Base-by-base conservation (phyloP, 768 basidiomycete genomes). In the Boletus pseudopeckii region DNA sequence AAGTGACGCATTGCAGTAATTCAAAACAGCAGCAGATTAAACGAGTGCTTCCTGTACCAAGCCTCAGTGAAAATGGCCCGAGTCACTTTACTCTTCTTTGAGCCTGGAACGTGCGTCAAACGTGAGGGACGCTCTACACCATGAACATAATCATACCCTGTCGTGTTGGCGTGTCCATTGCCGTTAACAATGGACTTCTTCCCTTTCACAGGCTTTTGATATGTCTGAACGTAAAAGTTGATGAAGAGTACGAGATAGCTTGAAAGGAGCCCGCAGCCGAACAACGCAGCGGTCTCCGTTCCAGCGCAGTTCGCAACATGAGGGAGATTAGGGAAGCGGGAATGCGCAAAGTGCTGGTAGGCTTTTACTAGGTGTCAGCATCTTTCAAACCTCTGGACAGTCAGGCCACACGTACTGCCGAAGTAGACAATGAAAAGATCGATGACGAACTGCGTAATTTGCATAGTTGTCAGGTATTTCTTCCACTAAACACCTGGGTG, bases 381-480 rank as follows among this genome's bases (percentile, higher is more conserved):
- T 45, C 45, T 38, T 57, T 54, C 55, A 14, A 22, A n/a, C 13
- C 8, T 32, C 9, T 8, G 55, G 2, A 37, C 28, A 52, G 33
- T 38, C 32, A 51, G 11, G 5, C 41, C 4, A 49, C 8, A 86
- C 94, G 63, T 67, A 92, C 95, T 94, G 67, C 92, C 97, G 62
- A 95, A 97, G 79, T 97, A 98, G 57, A 95, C 91, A 52, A 89
- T 74, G 71, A 80, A 81, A 18, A 99, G 75, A 74, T 99, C 96
- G 66, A 98, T 85, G 58, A 98, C 72, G 70, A 98, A 99, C 74
- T 99, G 97, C 22, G 80, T 80, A 64, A 99, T 99, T 76, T 99
- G 97, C 87, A 99, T 88, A 24, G 81, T 84, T 38, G 97, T 99
- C 57, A 98, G 73, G 73, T 99, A 94, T 73, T 94, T 94, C 79